Percentiles rank a stretch among this genome's conserved stretches.
Conservation (phyloP, 2,329 filamentous ascomycete species). For the Exophiala viscosa region DNA sequence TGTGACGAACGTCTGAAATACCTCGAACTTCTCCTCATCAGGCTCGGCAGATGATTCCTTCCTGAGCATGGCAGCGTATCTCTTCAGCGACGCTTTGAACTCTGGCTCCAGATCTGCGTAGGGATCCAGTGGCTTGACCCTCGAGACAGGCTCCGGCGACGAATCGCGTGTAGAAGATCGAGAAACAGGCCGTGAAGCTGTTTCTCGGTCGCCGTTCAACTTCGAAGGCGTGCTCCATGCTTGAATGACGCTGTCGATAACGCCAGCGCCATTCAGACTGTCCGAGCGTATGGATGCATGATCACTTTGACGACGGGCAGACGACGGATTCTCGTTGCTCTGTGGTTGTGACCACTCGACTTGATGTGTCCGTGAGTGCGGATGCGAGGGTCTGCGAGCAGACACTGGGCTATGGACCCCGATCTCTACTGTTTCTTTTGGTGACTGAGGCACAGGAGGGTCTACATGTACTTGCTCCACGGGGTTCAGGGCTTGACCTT, state of each 20-base stretch:
- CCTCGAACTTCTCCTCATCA: constrained; percentile 51
- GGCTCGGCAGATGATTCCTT: constrained; percentile 47
- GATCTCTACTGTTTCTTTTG: constrained; percentile 15
- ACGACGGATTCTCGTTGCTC: constrained; percentile 3
- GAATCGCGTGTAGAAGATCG: constrained; percentile 5
- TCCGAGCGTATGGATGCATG: constrained; percentile 4
- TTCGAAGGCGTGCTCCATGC: constrained; percentile 40
- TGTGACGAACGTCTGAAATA: constrained; percentile 50
- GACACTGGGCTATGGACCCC: constrained; percentile 19
- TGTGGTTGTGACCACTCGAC: constrained; percentile 1
- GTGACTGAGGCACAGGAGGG: constrained; percentile 1
- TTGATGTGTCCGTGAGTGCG: background rate
- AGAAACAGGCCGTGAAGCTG: constrained; percentile 7
- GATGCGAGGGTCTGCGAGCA: constrained; percentile 1
- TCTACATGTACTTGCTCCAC: background rate
- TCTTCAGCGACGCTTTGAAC: constrained; percentile 54
- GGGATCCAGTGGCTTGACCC: constrained; percentile 39
- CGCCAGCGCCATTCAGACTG: constrained; percentile 31
- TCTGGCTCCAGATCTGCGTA: constrained; percentile 55
- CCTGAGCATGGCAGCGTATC: constrained; percentile 54
- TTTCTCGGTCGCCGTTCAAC: background rate
- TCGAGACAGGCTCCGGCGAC: constrained; percentile 1
- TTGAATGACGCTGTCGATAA: constrained; percentile 44
- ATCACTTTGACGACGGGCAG: constrained; percentile 2
- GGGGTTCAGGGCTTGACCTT: constrained; percentile 4